These are phyloP conservation scores for Capsicum chinense DNA, from an alignment of 257 asterid genomes.

Conservation along the genomic window DNA sequence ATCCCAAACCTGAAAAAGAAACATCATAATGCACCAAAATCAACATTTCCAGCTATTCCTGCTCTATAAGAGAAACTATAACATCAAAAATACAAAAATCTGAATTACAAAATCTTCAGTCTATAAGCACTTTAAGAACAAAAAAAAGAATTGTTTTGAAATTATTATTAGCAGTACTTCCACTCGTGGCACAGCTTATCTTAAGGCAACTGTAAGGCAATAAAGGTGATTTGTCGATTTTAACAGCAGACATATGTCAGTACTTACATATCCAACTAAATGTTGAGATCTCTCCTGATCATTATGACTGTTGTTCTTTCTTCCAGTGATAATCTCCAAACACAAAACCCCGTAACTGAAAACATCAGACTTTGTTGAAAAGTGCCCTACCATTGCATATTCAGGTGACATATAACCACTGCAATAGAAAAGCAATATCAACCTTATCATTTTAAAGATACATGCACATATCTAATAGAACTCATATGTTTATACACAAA, in stretches of 20 bases:
- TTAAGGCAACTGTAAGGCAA: neutral
- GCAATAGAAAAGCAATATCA: neutral
- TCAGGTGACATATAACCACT: slow-evolving; percentile 57
- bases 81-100: neutral
- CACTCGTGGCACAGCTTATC: neutral
- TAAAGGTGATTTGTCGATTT: neutral
- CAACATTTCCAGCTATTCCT: neutral
- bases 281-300: slow-evolving; percentile 19
- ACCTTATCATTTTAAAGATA: neutral
- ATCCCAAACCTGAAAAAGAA: slow-evolving; percentile 39
- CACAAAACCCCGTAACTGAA: slow-evolving; percentile 44
- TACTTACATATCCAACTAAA: slow-evolving; percentile 43
- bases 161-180: slow-evolving; percentile 2
- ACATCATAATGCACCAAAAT: neutral
- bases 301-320: slow-evolving; percentile 32
- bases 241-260: neutral
- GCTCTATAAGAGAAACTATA: neutral
- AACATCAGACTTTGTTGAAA: slow-evolving; percentile 44
- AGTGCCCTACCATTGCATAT: slow-evolving; percentile 49
- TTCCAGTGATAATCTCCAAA: slow-evolving; percentile 42
- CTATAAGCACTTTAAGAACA: neutral
- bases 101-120: neutral
- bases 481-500: neutral
- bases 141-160: neutral
- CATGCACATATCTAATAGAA: neutral